These are phyloP conservation scores for Globisporangium camurandrum DNA, from an alignment of 352 stramenopile genomes.

Conservation along the genomic window DNA sequence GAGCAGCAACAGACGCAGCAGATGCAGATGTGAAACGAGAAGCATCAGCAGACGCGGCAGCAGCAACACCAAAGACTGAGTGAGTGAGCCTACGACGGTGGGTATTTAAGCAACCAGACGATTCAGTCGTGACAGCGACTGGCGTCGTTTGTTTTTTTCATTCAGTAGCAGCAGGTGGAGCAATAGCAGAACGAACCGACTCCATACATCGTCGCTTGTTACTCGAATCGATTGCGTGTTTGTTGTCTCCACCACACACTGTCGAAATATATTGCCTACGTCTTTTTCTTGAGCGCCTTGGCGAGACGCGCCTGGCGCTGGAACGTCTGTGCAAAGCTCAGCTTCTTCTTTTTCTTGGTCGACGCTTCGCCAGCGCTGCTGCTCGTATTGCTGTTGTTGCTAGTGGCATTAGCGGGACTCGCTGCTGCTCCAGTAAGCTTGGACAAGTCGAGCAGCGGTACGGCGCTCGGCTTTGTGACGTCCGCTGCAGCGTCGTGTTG, in stretches of 20 bases:
- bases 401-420: background rate
- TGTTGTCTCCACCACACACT: no score
- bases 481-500: background rate
- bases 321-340: conserved; percentile 41
- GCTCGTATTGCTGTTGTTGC: background rate
- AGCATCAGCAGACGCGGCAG: no score
- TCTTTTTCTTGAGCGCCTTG: conserved; percentile 42
- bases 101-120: background rate
- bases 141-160: background rate
- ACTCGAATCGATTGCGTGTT: background rate
- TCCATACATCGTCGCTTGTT: no score
- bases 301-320: conserved; percentile 41
- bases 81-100: background rate
- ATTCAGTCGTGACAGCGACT: background rate
- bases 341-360: conserved; percentile 18
- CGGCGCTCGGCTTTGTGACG: background rate
- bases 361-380: no score
- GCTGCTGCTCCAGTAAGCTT: conserved; percentile 9
- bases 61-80: background rate
- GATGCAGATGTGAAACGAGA: no score
- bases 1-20: no score
- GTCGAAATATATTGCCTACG: background rate
- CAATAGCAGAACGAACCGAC: no score
- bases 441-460: conserved; percentile 25
- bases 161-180: no score